phyloP scores from a whole-genome alignment of 2,329 filamentous ascomycete genomes.

The Cephalotrichum gorgonifer region DNA sequence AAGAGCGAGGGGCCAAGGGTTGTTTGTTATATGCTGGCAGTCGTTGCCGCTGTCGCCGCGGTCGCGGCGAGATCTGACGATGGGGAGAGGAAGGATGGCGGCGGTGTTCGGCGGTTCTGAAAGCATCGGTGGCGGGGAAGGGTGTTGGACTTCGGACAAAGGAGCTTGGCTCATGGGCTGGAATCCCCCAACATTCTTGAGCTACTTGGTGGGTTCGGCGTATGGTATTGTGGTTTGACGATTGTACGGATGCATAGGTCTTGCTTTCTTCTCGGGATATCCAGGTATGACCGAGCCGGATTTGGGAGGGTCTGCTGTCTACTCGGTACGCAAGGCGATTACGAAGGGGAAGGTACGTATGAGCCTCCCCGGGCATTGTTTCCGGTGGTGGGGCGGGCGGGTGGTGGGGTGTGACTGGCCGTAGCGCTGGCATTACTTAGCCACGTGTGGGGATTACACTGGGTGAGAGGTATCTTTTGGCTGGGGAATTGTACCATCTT shows the following conservation, averaged over 20 bases:
- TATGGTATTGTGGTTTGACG: not conserved
- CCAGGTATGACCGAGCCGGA: not conserved
- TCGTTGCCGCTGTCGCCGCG: too few species aligned
- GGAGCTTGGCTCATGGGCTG: not conserved
- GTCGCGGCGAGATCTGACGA: not conserved
- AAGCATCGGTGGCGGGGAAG: slow-evolving; percentile 4
- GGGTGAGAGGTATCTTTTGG: not conserved
- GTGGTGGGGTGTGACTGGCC: not conserved
- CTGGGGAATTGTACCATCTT: not conserved
- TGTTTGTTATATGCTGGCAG: slow-evolving; percentile 1
- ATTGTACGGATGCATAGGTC: not conserved
- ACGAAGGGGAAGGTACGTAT: not conserved
- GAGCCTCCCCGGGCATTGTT: too few species aligned
- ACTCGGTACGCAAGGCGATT: not conserved
- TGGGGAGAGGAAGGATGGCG: not conserved
- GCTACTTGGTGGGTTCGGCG: not conserved
- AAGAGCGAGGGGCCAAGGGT: not conserved
- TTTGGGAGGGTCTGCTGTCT: not conserved
- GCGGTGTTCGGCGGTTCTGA: not conserved
- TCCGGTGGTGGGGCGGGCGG: not conserved
- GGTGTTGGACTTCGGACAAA: not conserved
- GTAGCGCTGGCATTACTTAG: not conserved
- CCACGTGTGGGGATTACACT: not conserved
- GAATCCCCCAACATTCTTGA: slow-evolving; percentile 4
- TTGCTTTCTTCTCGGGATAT: not conserved